Base-by-base conservation (phyloP, 1,284 basidiomycete genomes). In the Fomitopsis betulina region DNA sequence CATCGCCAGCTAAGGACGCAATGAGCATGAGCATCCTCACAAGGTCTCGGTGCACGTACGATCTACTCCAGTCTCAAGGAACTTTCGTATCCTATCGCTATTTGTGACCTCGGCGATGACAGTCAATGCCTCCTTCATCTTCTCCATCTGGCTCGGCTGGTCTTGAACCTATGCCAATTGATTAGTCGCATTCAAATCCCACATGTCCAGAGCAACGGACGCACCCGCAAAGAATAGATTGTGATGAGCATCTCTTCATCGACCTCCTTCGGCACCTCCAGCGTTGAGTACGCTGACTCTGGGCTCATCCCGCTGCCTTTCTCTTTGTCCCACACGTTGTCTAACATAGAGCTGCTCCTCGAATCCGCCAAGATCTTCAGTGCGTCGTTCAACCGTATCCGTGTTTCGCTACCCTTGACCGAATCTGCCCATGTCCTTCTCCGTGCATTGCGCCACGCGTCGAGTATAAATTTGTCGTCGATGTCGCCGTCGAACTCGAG, bases 181-280 rank as follows among this genome's bases (percentile, higher is more conserved):
- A 25, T 43, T 5, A 43, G 32, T 12, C n/a, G 17, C 7, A 32
- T 33, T 51, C 19, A 15, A 33, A 6, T 32, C 21, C 25, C 27
- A 35, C 51, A 35, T 5, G 53, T n/a, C n/a, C n/a, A n/a, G n/a
- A n/a, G n/a, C n/a, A 67, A 35, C 47, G 35, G 30, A 76, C 87
- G 57, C 66, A 92, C 91, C 73, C 91, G 75, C 78, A 95, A 81
- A 49, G 79, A 74, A 67, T 80, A 94, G 9, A 93, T 80, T 2
- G 85, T 87, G 55, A 91, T 79, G 35, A 95, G 68, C 79, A 92
- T 88, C 12, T 77, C 74, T 56, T 96, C 93, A 54, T 93, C 91
- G 7, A 86, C 79, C 15, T 87, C 86, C 53, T 76, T 74, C 7
- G 86, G 85, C 40, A 89, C 78, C 62, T 90, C 90, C 45, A 96